phyloP scores from a whole-genome alignment of 352 stramenopile genomes.

The Elongisporangium undulatum region DNA sequence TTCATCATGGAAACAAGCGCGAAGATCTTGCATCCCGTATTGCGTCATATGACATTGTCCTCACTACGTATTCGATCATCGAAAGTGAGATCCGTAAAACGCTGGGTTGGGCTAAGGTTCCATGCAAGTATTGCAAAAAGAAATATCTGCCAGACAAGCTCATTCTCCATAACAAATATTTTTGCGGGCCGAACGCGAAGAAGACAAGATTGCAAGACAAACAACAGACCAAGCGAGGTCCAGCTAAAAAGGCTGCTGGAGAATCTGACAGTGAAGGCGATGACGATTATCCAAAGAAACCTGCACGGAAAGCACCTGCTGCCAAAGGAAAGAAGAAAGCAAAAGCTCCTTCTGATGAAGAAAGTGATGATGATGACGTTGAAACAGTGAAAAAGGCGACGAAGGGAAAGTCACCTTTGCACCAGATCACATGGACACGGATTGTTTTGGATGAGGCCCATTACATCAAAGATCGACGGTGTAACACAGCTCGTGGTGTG shows the following conservation, averaged over 20 bases:
- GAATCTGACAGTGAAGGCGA: conserved; percentile 56
- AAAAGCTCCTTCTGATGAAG: conserved; percentile 23
- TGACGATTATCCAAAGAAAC: conserved; percentile 57
- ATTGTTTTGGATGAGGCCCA: conserved; percentile 97
- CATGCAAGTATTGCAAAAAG: conserved; percentile 95
- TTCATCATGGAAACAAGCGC: conserved; percentile 95
- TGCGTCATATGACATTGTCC: conserved; percentile 95
- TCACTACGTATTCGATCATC: conserved; percentile 98
- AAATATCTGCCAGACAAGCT: conserved; percentile 94
- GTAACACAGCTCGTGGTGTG: conserved; percentile 95
- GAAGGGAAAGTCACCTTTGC: conserved; percentile 75
- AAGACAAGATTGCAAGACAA: conserved; percentile 92
- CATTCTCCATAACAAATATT: conserved; percentile 95
- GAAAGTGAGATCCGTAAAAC: conserved; percentile 89
- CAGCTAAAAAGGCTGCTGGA: conserved; percentile 51
- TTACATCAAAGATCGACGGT: conserved; percentile 92
- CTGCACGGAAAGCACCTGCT: conserved; percentile 16
- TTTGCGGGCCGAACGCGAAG: conserved; percentile 96
- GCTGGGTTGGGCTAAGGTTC: conserved; percentile 65
- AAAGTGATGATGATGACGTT: conserved; percentile 23
- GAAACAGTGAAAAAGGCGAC: conserved; percentile 21
- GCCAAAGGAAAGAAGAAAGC: conserved; percentile 24
- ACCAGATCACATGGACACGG: conserved; percentile 95
- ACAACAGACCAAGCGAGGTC: conserved; percentile 59
- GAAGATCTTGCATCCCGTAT: conserved; percentile 70